These are phyloP conservation scores for Aspergillus homomorphus DNA, from an alignment of 495 filamentous ascomycete species.

Conservation along the genomic window DNA sequence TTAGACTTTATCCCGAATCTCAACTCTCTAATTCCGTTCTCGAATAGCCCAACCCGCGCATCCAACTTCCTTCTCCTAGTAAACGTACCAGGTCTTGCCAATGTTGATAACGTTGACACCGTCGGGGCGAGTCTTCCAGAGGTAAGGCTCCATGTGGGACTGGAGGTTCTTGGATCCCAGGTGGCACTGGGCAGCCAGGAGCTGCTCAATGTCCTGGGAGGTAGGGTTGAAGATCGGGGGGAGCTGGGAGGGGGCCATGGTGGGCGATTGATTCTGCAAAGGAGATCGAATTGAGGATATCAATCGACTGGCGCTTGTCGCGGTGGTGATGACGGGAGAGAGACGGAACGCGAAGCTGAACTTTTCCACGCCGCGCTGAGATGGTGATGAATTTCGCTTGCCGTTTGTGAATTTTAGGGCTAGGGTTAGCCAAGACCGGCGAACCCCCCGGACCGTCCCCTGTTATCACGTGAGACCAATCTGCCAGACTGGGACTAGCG, in stretches of 20 bases:
- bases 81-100: conserved; percentile 95
- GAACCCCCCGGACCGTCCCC: neutral
- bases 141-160: conserved; percentile 98
- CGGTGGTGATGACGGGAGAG: conserved; percentile 38
- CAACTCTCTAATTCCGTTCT: neutral
- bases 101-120: conserved; percentile 99
- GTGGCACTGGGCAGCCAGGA: conserved; percentile 93
- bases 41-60: no score
- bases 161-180: conserved; percentile 98
- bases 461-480: conserved; percentile 6
- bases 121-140: conserved; percentile 98
- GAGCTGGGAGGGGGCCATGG: conserved; percentile 91
- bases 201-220: conserved; percentile 94
- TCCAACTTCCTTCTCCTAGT: conserved; percentile 4
- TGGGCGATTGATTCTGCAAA: conserved; percentile 56
- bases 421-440: conserved; percentile 30
- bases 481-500: conserved; percentile 29
- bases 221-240: conserved; percentile 86
- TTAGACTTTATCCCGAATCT: conserved; percentile 22
- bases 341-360: conserved; percentile 35
- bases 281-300: conserved; percentile 50
- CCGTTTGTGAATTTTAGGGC: conserved; percentile 43
- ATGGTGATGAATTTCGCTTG: conserved; percentile 40
- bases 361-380: conserved; percentile 30
- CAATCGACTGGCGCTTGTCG: conserved; percentile 53